Conservation (phyloP, 2,329 filamentous ascomycete genomes). For the Colletotrichum sojae region DNA sequence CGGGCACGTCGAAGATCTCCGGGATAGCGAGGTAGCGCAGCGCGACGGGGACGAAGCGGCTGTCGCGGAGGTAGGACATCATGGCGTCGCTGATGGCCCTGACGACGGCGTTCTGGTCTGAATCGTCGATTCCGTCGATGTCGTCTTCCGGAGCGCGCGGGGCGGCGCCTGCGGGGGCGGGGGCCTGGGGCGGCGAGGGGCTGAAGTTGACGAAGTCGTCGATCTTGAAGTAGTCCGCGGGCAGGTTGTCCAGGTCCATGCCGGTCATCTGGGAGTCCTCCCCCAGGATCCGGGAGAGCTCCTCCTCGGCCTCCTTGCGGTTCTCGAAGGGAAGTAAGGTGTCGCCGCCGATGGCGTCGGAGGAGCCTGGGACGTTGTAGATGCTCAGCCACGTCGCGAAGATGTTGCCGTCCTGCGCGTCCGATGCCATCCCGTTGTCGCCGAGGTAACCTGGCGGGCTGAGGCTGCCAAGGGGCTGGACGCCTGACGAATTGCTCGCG, state of each 20-base stretch:
- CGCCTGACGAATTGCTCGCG: no score
- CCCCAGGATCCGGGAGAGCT: constrained; percentile 26
- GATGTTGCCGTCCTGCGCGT: constrained; percentile 5
- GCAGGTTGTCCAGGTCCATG: neutral
- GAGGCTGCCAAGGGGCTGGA: no score
- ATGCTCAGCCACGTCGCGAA: constrained; percentile 19
- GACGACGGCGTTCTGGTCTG: constrained; percentile 11
- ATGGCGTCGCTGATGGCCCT: constrained; percentile 12
- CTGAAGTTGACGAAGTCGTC: neutral
- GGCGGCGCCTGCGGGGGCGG: no score
- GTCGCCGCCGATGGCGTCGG: no score
- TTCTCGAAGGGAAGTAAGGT: constrained; percentile 14
- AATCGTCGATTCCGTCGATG: neutral
- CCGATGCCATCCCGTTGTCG: constrained; percentile 27
- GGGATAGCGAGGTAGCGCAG: constrained; percentile 23
- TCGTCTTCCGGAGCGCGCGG: no score
- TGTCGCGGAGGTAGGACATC: constrained; percentile 1
- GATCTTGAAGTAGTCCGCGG: neutral
- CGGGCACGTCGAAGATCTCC: constrained; percentile 11
- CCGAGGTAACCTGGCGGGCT: neutral
- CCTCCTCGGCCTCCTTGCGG: constrained; percentile 1
- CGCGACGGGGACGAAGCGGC: constrained; percentile 36
- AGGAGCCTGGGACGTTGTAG: neutral
- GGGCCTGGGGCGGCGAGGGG: neutral
- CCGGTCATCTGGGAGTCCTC: neutral